A percentile compares a stretch with the other conserved stretches of the same genome.
Conservation (phyloP, 1,284 basidiomycete genomes). For the Cryptococcus amylolentus region DNA sequence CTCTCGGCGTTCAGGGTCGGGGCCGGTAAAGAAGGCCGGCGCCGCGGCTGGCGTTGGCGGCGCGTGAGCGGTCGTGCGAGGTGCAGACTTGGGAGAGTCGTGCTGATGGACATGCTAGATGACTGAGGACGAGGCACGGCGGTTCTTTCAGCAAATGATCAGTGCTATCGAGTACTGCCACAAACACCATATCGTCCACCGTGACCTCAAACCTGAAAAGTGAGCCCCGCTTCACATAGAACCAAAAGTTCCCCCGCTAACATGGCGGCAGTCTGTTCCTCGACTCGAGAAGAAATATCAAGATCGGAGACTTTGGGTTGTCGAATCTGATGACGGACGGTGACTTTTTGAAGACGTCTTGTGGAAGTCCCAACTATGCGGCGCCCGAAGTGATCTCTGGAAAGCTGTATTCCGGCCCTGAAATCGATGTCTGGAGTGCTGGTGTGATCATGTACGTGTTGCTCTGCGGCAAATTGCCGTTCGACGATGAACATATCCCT, state of each 20-base stretch:
- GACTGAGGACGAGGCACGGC: conserved; percentile 74
- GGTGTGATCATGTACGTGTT: conserved; percentile 95
- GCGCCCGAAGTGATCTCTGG: conserved; percentile 93
- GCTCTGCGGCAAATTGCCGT: conserved; percentile 85
- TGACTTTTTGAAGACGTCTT: conserved; percentile 89
- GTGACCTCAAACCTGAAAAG: conserved; percentile 95
- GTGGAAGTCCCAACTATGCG: conserved; percentile 93
- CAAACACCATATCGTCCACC: conserved; percentile 88
- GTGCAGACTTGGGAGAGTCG: not conserved
- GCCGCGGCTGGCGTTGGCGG: too few species aligned
- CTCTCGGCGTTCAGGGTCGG: not conserved
- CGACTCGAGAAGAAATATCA: conserved; percentile 61
- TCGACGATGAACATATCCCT: conserved; percentile 93
- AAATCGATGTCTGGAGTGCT: conserved; percentile 97
- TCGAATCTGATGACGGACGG: conserved; percentile 93
- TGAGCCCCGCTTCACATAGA: conserved; percentile 55
- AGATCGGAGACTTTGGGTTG: conserved; percentile 93
- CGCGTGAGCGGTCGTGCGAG: too few species aligned
- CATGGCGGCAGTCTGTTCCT: conserved; percentile 49
- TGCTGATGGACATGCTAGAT: conserved; percentile 54
- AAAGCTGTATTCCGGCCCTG: conserved; percentile 87
- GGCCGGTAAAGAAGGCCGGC: too few species aligned
- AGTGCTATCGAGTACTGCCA: conserved; percentile 94
- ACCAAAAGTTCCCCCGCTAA: not conserved
- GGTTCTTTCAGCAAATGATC: conserved; percentile 95